Conservation (phyloP, 2,329 filamentous ascomycete genomes). For the Remersonia thermophila region DNA sequence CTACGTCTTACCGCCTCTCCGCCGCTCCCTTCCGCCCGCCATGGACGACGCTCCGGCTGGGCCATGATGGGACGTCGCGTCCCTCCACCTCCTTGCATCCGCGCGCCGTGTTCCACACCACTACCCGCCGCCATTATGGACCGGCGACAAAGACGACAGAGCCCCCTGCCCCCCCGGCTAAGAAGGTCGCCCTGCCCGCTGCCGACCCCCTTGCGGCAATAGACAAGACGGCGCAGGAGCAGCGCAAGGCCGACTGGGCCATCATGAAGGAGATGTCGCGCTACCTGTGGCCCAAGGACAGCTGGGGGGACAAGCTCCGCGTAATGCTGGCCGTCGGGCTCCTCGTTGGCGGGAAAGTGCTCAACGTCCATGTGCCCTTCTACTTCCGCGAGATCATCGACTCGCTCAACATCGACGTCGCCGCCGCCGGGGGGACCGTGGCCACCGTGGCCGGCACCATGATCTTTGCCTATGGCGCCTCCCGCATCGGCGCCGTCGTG, state of each 20-base stretch:
- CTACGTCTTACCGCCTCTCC: slow-evolving; percentile 5
- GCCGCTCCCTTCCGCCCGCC: slow-evolving; percentile 5
- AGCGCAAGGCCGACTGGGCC: slow-evolving; percentile 93
- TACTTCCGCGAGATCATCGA: slow-evolving; percentile 99
- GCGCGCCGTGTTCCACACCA: slow-evolving; percentile 14
- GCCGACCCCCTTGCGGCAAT: slow-evolving; percentile 26
- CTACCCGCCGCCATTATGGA: slow-evolving; percentile 4
- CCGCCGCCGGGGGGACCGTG: slow-evolving; percentile 75
- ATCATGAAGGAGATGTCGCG: slow-evolving; percentile 97
- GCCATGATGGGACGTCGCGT: not conserved
- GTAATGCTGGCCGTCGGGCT: slow-evolving; percentile 76
- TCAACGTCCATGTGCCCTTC: slow-evolving; percentile 97
- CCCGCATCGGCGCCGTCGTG: slow-evolving; percentile 75
- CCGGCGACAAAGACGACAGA: slow-evolving; percentile 2
- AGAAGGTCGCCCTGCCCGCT: slow-evolving; percentile 2
- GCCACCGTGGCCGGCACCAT: slow-evolving; percentile 81
- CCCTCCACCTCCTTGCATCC: slow-evolving; percentile 1
- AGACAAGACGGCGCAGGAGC: slow-evolving; percentile 65
- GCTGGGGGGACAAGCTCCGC: slow-evolving; percentile 67
- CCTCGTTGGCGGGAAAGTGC: slow-evolving; percentile 78
- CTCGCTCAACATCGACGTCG: slow-evolving; percentile 91
- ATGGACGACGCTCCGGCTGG: slow-evolving; percentile 4
- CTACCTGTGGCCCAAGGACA: slow-evolving; percentile 92
- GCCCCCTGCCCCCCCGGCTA: not conserved
- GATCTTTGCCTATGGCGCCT: slow-evolving; percentile 84